Evolutionary conservation across 371 early-diverging fungal genomes (phyloP), one percentile per base, ranked within the genome.

Genomic region (Mortierella sp.): DNA sequence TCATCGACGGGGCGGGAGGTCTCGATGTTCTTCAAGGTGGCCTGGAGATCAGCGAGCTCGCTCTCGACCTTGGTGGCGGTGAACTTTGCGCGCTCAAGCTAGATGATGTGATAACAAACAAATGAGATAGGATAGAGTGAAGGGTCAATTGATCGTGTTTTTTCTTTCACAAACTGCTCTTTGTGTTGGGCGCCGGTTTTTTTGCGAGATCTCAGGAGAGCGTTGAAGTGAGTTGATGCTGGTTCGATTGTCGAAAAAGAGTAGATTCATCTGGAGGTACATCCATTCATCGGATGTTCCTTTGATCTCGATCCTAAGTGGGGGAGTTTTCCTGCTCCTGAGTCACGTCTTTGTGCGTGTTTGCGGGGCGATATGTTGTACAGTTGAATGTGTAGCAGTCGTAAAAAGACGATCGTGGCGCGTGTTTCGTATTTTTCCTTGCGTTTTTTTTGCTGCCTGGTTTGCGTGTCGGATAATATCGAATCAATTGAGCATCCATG

Each of bases 1-100:
- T 97, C 93, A 71, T 97, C 97, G 73, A 98, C 90, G 68, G 99
- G 99, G 76, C 99, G 94, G 63, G 99, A 95, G 68, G 89, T 89
- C 86, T 98, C 96, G 80, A 98, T 98, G 94, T 98, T 96, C 86
- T 87, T 91, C 73, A 98, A 90, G 58, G 98, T 96, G 70, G 93
- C 95, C 77, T 95, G 91, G 70, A 98, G 93, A 74, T 97, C 97
- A 71, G 90, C 89, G 71, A 98, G 90, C 87, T 97, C 97, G 22
- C 86, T 89, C 86, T 94, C 93, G 79, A 97, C 92, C 91, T 95
- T 94, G 79, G 90, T 85, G 72, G 93, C 95, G 43, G 97, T 97
- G 71, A 89, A 89, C 89, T 96, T 87, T 77, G 99, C 99, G 67
- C 93, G 92, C 68, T 93, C 90, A 79, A 97, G 90, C 97, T 97